These are phyloP conservation scores for Kodamaea neixiangensis DNA, from an alignment of 805 yeast species.

Conservation along the genomic window DNA sequence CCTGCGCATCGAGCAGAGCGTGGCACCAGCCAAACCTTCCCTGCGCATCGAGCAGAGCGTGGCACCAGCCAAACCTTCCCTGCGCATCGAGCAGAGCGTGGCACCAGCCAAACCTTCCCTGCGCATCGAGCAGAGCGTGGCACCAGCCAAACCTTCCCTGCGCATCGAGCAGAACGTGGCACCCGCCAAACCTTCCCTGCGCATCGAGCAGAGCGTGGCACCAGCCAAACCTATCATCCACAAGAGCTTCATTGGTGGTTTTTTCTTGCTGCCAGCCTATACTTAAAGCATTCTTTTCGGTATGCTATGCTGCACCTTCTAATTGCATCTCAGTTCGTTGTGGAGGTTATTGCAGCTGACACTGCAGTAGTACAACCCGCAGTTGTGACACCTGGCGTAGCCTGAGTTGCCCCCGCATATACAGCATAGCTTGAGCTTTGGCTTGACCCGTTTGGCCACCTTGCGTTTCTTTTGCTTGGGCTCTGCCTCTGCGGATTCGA, in stretches of 20 bases:
- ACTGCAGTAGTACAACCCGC: slow-evolving; percentile 44
- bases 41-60: not conserved
- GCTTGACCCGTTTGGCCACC: slow-evolving; percentile 24
- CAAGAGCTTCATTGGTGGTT: not conserved
- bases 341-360: slow-evolving; percentile 42
- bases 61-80: not conserved
- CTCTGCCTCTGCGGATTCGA: slow-evolving; percentile 19
- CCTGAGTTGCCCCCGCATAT: slow-evolving; percentile 40
- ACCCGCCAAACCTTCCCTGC: not conserved
- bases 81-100: not conserved
- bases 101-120: not conserved
- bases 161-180: not conserved
- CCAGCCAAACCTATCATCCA: not conserved
- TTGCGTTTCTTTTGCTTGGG: slow-evolving; percentile 20
- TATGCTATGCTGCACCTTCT: slow-evolving; percentile 1
- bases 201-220: not conserved
- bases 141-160: not conserved
- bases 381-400: slow-evolving; percentile 40
- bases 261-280: not conserved
- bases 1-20: not conserved
- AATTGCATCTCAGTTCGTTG: slow-evolving; percentile 42
- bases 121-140: not conserved
- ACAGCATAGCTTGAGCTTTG: slow-evolving; percentile 41
- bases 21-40: too few species aligned
- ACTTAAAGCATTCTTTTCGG: not conserved